These are phyloP conservation scores for Pseudophaeomoniella oleicola DNA, from an alignment of 2,329 filamentous ascomycete species.

Conservation along the genomic window DNA sequence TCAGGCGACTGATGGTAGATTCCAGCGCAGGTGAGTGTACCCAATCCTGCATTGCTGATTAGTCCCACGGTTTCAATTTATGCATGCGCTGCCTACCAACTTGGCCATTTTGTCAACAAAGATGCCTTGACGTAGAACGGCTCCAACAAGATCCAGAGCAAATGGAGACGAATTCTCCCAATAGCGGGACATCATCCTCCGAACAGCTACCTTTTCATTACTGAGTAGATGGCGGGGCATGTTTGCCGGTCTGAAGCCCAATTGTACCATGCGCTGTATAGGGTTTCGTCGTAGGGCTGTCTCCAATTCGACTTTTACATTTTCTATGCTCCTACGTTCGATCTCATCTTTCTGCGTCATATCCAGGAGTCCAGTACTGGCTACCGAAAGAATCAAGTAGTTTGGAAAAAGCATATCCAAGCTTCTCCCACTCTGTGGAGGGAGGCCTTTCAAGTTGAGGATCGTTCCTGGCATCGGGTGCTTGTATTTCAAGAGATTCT, in stretches of 20 bases:
- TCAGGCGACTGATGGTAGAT: conserved; percentile 49
- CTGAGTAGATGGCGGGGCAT: conserved; percentile 5
- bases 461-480: conserved; percentile 55
- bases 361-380: conserved; percentile 28
- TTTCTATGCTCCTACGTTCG: conserved; percentile 30
- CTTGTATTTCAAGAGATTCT: conserved; percentile 29
- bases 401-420: conserved; percentile 40
- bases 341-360: conserved; percentile 19
- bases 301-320: conserved; percentile 38
- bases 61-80: no score
- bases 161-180: conserved; percentile 26
- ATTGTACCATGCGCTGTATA: conserved; percentile 27
- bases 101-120: conserved; percentile 49
- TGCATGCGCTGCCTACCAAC: no score
- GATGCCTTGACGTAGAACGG: conserved; percentile 26
- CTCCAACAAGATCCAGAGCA: conserved; percentile 24
- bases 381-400: conserved; percentile 33
- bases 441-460: conserved; percentile 39
- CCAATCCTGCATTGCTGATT: no score
- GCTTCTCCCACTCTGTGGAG: conserved; percentile 24
- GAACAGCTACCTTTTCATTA: conserved; percentile 17
- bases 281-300: conserved; percentile 20
- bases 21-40: conserved; percentile 53
- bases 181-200: conserved; percentile 28
- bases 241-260: neutral